A percentile compares a stretch with the other conserved stretches of the same genome.
These are phyloP conservation scores for Coniella vitis DNA, from an alignment of 2,329 filamentous ascomycete species.

Conservation along the genomic window DNA sequence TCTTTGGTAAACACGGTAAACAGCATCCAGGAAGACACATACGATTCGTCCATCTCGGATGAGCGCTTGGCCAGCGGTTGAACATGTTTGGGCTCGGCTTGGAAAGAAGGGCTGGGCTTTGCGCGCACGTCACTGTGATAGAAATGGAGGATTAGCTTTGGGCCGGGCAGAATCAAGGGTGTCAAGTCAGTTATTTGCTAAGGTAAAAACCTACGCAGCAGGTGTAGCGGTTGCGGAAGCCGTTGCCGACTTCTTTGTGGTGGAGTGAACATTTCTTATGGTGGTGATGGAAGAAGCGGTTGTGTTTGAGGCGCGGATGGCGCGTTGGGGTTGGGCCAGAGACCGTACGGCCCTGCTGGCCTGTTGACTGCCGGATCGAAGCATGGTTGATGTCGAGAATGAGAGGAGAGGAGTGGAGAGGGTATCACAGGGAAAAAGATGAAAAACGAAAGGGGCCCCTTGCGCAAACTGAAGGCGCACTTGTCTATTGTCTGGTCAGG, in stretches of 20 bases:
- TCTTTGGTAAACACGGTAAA: too few relatives aligned
- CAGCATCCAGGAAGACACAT: constrained; percentile 35
- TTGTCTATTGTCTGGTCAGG: not conserved
- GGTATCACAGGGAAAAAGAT: constrained; percentile 3
- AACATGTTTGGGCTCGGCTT: constrained; percentile 50
- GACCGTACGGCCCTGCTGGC: constrained; percentile 38
- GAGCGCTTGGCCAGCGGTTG: constrained; percentile 59
- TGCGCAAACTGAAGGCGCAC: not conserved
- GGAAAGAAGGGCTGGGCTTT: constrained; percentile 57
- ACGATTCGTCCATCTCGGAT: constrained; percentile 74
- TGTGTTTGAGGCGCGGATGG: constrained; percentile 34
- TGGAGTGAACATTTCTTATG: constrained; percentile 32
- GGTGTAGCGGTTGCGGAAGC: constrained; percentile 23
- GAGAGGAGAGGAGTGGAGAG: constrained; percentile 2
- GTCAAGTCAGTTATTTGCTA: constrained; percentile 18
- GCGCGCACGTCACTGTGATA: constrained; percentile 47
- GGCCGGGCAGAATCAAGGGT: not conserved
- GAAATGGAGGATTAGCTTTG: constrained; percentile 18
- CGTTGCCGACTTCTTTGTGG: constrained; percentile 44
- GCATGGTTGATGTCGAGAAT: constrained; percentile 31
- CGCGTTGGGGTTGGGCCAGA: constrained; percentile 25
- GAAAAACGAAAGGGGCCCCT: not conserved
- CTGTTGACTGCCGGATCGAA: constrained; percentile 37
- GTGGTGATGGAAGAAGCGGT: constrained; percentile 26
- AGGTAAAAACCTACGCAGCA: constrained; percentile 16